These are phyloP conservation scores for Rhododendron griersonianum DNA, from an alignment of 148 eudicot genomes.

Conservation along the genomic window DNA sequence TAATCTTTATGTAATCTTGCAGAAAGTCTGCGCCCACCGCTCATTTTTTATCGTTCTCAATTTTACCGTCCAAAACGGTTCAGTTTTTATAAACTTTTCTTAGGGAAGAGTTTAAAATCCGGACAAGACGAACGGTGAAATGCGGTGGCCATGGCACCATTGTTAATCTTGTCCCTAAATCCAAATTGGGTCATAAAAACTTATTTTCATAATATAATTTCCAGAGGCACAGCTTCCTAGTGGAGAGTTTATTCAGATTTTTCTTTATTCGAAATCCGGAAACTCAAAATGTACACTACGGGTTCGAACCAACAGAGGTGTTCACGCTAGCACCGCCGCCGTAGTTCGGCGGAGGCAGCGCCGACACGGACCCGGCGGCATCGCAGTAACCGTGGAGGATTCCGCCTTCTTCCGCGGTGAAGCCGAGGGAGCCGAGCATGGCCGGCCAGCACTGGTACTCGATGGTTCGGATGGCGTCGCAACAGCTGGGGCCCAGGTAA, in stretches of 20 bases:
- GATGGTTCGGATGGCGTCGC: conserved; percentile 46
- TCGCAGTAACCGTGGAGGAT: conserved; percentile 59
- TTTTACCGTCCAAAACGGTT: no score
- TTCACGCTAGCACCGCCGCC: neutral
- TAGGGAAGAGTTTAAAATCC: no score
- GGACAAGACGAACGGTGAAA: no score
- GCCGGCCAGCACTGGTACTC: conserved; percentile 60
- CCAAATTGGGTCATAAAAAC: neutral
- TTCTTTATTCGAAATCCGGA: neutral
- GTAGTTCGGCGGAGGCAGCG: neutral
- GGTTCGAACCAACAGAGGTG: neutral
- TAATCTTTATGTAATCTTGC: neutral
- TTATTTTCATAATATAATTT: neutral
- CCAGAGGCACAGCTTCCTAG: neutral
- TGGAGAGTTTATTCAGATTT: neutral
- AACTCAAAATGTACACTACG: neutral
- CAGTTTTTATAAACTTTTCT: no score
- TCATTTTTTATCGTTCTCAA: no score
- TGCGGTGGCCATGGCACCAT: no score
- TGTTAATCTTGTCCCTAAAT: neutral
- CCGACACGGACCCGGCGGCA: conserved; percentile 6
- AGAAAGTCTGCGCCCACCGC: no score
- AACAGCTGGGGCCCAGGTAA: conserved; percentile 47
- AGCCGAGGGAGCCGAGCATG: conserved; percentile 57
- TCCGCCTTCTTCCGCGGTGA: conserved; percentile 47